Percentiles rank a stretch among this genome's conserved stretches.
Conservation (phyloP, 257 asterid genomes). For the Orobanche coerulescens region DNA sequence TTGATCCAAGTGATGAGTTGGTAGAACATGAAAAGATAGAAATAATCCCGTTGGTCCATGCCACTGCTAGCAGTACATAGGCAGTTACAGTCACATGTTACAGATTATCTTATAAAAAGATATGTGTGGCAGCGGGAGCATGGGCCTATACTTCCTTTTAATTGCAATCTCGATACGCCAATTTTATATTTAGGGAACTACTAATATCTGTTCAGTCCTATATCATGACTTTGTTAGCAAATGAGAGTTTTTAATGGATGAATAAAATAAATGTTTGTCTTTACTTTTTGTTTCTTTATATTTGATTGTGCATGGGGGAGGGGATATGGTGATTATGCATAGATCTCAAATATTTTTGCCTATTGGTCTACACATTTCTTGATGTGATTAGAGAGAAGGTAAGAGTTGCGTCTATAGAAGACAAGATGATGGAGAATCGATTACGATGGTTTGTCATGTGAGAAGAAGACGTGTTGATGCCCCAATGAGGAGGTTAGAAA, state of each 20-base stretch:
- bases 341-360: conserved; percentile 7
- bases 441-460: no score
- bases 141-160: conserved; percentile 2
- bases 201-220: background rate
- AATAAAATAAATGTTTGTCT: background rate
- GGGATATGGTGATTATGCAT: background rate
- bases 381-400: no score
- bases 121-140: background rate
- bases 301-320: background rate
- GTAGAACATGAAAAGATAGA: conserved; percentile 16
- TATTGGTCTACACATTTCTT: background rate
- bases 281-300: no score
- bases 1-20: background rate
- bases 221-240: background rate
- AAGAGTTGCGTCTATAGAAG: no score
- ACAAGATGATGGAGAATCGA: no score
- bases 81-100: background rate
- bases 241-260: background rate
- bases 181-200: background rate
- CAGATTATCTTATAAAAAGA: background rate
- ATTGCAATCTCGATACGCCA: background rate
- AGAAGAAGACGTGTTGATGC: no score
- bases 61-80: conserved; percentile 11
- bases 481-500: no score
- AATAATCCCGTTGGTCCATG: background rate